Conservation (phyloP, 139 green algal genomes). For the Chlorella sp. region DNA sequence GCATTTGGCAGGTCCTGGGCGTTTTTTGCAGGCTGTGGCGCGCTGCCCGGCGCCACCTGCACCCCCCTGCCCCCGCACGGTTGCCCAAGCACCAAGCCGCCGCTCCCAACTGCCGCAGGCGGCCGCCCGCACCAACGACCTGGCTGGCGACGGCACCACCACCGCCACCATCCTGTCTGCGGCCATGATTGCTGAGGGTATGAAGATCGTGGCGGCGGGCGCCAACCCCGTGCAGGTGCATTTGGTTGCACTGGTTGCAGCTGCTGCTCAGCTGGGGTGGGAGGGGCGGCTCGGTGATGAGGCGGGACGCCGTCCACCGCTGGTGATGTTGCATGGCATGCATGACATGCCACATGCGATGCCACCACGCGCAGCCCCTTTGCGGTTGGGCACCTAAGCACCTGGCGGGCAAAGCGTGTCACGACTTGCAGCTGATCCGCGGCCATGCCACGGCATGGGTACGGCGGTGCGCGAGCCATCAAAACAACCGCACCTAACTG, state of each 20-base stretch:
- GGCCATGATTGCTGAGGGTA: constrained; percentile 97
- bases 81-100: no score
- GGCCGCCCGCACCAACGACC: constrained; percentile 96
- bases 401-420: neutral
- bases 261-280: no score
- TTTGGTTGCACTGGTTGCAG: no score
- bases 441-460: neutral
- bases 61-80: no score
- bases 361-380: no score
- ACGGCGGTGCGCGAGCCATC: neutral
- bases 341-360: no score
- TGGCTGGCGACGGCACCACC: constrained; percentile 97
- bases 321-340: no score
- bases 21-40: no score
- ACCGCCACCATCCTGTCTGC: constrained; percentile 97
- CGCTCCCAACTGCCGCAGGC: constrained; percentile 75
- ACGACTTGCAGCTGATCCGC: neutral
- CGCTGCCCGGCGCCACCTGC: no score
- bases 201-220: constrained; percentile 95
- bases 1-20: neutral
- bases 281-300: no score
- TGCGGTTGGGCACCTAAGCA: neutral
- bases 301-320: no score
- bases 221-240: constrained; percentile 88
- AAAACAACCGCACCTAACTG: neutral